Percentiles rank a stretch among this genome's conserved stretches.
These are phyloP conservation scores for Eucalyptus decipiens DNA, from an alignment of 345 rosid species.

Conservation along the genomic window DNA sequence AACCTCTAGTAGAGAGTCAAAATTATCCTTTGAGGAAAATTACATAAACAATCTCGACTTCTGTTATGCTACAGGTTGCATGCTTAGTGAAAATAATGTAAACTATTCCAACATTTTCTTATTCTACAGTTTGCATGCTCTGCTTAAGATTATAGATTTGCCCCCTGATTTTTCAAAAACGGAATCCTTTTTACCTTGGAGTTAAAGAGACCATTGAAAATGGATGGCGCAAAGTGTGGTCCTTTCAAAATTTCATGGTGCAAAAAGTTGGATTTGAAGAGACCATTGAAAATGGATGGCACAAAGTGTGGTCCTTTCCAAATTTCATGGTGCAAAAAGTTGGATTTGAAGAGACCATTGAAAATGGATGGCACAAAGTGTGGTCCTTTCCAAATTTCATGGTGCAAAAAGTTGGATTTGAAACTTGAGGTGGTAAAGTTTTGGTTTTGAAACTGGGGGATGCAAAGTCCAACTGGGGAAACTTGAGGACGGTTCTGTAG, in stretches of 20 bases:
- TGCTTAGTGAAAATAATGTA: not conserved
- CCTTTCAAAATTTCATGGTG: not conserved
- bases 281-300: not conserved
- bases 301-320: not conserved
- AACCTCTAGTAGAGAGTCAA: not conserved
- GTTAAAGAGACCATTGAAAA: not conserved
- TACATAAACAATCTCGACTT: not conserved
- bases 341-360: not conserved
- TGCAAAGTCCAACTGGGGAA: not conserved
- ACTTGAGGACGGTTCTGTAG: not conserved
- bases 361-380: not conserved
- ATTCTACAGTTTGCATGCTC: not conserved
- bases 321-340: not conserved
- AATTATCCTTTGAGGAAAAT: not conserved
- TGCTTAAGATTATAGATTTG: not conserved
- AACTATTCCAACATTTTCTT: not conserved
- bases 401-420: not conserved
- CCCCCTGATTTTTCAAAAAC: not conserved
- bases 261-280: not conserved
- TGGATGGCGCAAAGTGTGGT: not conserved
- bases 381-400: not conserved
- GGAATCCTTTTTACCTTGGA: not conserved
- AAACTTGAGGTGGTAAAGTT: not conserved
- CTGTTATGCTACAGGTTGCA: not conserved
- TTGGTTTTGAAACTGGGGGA: not conserved